phyloP scores from a whole-genome alignment of 148 eudicot genomes.

The Cornus kousa region DNA sequence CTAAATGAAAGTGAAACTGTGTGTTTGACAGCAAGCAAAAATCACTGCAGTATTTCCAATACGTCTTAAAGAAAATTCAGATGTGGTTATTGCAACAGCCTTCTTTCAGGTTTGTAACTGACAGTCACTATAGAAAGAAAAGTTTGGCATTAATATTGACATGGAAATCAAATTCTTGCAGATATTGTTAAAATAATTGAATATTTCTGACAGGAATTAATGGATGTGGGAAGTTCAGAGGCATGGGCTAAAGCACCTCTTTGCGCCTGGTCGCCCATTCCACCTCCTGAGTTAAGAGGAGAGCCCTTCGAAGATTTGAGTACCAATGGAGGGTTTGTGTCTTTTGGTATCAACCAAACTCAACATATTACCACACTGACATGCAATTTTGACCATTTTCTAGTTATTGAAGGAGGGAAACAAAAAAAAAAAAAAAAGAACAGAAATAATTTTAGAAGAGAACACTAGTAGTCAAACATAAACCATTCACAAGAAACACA shows the following conservation, averaged over 20 bases:
- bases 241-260: constrained; percentile 71
- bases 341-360: constrained; percentile 57
- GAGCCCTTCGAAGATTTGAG: constrained; percentile 69
- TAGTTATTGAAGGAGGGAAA: not conserved
- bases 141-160: not conserved
- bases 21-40: constrained; percentile 60
- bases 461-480: not conserved
- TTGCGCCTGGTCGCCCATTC: constrained; percentile 89
- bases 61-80: constrained; percentile 81
- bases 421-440: not conserved
- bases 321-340: constrained; percentile 89
- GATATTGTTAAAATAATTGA: constrained; percentile 4
- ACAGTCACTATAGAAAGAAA: not conserved
- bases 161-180: not conserved
- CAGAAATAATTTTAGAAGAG: not conserved
- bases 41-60: constrained; percentile 75
- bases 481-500: not conserved
- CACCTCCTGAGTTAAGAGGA: constrained; percentile 86
- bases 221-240: constrained; percentile 60
- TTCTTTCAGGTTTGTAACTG: constrained; percentile 76
- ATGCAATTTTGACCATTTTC: not conserved
- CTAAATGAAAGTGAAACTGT: constrained; percentile 8
- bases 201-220: constrained; percentile 57
- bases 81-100: constrained; percentile 77
- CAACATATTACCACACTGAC: not conserved